Evolutionary conservation across 2,329 filamentous ascomycete species (phyloP).

Genomic region (Elsinoe ampelina): DNA sequence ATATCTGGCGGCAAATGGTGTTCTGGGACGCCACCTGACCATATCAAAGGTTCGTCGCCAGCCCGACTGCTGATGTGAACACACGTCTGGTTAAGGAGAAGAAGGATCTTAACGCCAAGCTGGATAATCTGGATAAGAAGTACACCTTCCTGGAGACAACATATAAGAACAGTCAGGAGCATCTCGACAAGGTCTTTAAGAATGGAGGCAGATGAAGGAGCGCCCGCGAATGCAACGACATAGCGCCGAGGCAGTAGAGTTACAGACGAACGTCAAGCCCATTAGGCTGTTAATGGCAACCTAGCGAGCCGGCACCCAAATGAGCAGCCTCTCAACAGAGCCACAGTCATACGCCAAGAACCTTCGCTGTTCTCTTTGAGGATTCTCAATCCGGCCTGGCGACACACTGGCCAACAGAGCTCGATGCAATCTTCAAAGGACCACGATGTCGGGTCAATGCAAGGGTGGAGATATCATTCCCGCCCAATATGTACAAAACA

Average conservation of each 20-base stretch:
- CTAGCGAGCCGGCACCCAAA: too few species aligned
- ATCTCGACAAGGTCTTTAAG: constrained; percentile 80
- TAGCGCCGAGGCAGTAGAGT: constrained; percentile 19
- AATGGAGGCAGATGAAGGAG: constrained; percentile 23
- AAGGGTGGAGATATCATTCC: background rate
- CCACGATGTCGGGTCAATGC: too few species aligned
- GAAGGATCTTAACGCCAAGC: constrained; percentile 64
- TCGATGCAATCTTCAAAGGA: too few species aligned
- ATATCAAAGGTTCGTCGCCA: constrained; percentile 68
- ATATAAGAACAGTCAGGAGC: constrained; percentile 83
- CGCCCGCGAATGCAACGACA: background rate
- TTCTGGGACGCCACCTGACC: constrained; percentile 8
- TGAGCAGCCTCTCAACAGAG: too few species aligned
- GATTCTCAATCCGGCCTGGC: too few species aligned
- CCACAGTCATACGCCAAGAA: too few species aligned
- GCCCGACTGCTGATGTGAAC: constrained; percentile 63
- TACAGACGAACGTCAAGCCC: constrained; percentile 34
- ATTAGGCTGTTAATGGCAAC: too few species aligned
- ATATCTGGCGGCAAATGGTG: background rate
- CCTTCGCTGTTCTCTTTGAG: too few species aligned
- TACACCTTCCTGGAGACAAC: constrained; percentile 91
- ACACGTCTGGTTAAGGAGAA: constrained; percentile 67
- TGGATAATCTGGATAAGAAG: constrained; percentile 76
- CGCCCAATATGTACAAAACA: background rate
- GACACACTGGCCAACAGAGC: too few species aligned